These are phyloP conservation scores for Fusarium neocosmosporiellum DNA, from an alignment of 2,329 filamentous ascomycete species.

Conservation along the genomic window DNA sequence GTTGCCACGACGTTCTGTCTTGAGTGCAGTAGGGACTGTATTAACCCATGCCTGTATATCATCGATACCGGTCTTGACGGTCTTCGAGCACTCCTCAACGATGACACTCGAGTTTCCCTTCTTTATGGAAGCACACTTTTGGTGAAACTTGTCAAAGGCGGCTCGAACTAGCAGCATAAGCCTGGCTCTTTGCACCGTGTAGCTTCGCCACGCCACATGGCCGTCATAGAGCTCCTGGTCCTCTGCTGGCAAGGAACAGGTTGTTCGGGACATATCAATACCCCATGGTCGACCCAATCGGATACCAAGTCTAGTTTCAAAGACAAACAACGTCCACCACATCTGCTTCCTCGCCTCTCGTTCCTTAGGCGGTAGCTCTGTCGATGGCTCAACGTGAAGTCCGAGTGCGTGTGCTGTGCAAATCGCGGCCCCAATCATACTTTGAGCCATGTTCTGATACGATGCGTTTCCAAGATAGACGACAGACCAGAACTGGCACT, in stretches of 20 bases:
- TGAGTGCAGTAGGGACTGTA: neutral
- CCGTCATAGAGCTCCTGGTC: neutral
- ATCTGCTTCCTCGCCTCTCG: conserved; percentile 58
- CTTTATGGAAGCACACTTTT: neutral
- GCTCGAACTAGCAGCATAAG: neutral
- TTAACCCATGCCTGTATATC: neutral
- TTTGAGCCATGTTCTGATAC: conserved; percentile 59
- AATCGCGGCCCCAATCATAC: conserved; percentile 51
- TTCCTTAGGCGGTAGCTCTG: conserved; percentile 42
- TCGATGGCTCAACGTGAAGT: conserved; percentile 56
- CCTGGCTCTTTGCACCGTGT: neutral
- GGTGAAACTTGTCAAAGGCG: neutral
- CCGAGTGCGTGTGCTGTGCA: conserved; percentile 58
- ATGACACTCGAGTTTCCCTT: neutral
- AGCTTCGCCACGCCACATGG: neutral
- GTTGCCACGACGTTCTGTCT: conserved; percentile 3
- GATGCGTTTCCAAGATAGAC: conserved; percentile 58
- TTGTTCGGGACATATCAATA: neutral
- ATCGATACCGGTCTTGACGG: neutral
- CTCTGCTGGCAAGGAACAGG: neutral
- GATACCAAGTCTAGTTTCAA: conserved; percentile 59
- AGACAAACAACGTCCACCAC: conserved; percentile 62
- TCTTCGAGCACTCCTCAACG: neutral
- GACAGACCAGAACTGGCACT: conserved; percentile 51
- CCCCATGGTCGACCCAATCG: conserved; percentile 56